phyloP scores from a whole-genome alignment of 2,329 filamentous ascomycete species.

The Drechslerella dactyloides region DNA sequence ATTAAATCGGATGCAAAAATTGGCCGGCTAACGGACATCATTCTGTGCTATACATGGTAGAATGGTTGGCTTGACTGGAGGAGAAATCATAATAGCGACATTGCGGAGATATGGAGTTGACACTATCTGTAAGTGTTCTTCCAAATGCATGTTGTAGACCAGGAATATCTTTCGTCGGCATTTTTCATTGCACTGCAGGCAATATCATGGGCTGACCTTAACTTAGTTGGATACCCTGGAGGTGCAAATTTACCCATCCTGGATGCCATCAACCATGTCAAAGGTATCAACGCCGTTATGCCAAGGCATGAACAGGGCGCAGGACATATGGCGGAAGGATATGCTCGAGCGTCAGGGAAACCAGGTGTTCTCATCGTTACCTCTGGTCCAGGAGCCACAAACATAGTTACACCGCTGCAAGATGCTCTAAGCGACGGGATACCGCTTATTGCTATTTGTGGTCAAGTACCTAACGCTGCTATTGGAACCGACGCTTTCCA shows the following conservation, averaged over 20 bases:
- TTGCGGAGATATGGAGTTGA: too few relatives aligned
- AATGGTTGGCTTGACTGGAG: too few relatives aligned
- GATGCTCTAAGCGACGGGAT: constrained; percentile 95
- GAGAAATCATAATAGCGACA: too few relatives aligned
- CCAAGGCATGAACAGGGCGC: constrained; percentile 97
- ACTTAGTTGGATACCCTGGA: constrained; percentile 81
- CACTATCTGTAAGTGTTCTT: too few relatives aligned
- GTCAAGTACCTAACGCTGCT: constrained; percentile 85
- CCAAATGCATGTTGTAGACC: too few relatives aligned
- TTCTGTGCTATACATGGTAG: too few relatives aligned
- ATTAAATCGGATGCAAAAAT: too few relatives aligned
- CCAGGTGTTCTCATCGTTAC: constrained; percentile 96
- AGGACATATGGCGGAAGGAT: constrained; percentile 98
- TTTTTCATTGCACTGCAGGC: too few relatives aligned
- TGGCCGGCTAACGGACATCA: too few relatives aligned
- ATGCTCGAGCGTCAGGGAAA: constrained; percentile 89
- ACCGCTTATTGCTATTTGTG: constrained; percentile 92
- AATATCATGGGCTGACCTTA: too few relatives aligned
- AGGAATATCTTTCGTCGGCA: too few relatives aligned
- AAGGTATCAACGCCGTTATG: constrained; percentile 93
- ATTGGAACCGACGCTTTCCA: constrained; percentile 98
- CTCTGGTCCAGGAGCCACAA: constrained; percentile 93
- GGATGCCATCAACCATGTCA: constrained; percentile 97
- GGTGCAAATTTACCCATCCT: constrained; percentile 97
- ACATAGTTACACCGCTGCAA: constrained; percentile 94